A percentile compares a stretch with the other conserved stretches of the same genome.
Evolutionary conservation across 352 stramenopile species (phyloP).

Genomic region (Phytophthora pinifolia): DNA sequence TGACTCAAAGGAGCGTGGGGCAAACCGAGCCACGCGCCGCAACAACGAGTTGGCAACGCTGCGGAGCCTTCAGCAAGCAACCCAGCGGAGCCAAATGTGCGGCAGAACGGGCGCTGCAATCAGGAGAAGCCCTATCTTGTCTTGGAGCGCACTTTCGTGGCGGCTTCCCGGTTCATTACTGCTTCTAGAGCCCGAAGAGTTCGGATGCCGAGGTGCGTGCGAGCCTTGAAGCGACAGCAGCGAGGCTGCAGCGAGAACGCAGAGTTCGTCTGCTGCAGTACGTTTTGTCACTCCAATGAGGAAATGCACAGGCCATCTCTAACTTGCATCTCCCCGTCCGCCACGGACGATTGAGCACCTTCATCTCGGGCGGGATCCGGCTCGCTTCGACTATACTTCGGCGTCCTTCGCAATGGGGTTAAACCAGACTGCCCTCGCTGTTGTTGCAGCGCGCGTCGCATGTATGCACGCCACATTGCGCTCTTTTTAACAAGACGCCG

Average conservation of each 20-base stretch:
- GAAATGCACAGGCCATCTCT: constrained; percentile 11
- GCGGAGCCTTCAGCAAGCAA: neutral
- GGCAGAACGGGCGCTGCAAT: neutral
- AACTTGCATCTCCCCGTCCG: constrained; percentile 5
- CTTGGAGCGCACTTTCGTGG: constrained; percentile 21
- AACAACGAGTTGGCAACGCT: constrained; percentile 13
- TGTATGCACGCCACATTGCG: neutral
- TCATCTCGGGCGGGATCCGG: neutral
- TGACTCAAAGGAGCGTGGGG: constrained; percentile 16
- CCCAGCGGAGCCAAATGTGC: neutral
- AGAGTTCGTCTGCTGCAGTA: too few relatives aligned
- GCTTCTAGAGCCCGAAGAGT: constrained; percentile 14
- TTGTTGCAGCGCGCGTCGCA: neutral
- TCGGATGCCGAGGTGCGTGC: constrained; percentile 13
- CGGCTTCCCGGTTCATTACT: constrained; percentile 25
- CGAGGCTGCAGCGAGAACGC: too few relatives aligned
- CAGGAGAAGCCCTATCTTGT: neutral
- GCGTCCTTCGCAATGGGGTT: constrained; percentile 16
- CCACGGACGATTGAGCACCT: neutral
- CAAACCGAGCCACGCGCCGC: constrained; percentile 12
- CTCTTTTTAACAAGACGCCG: neutral
- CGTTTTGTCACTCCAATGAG: constrained; percentile 12
- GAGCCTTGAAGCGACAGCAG: neutral
- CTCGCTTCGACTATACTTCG: neutral
- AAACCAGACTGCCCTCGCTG: constrained; percentile 3